Evolutionary conservation across 2,329 filamentous ascomycete species (phyloP), one percentile per base, ranked within the genome.

Genomic region (Fusarium ambrosium): DNA sequence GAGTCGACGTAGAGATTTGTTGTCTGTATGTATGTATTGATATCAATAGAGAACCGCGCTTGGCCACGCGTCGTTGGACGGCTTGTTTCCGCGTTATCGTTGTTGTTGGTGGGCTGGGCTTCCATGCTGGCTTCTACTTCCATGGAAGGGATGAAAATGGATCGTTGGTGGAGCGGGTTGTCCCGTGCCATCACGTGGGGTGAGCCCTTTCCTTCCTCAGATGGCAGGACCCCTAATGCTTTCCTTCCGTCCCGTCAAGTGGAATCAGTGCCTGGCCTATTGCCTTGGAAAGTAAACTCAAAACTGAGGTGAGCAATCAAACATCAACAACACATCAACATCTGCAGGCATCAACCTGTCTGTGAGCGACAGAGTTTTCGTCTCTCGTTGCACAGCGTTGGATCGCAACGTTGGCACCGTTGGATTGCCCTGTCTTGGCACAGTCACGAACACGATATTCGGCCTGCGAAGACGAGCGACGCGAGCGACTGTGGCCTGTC

Each of bases 161-260:
- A 39, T 22, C 14, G 55, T 55, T 39, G 67, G 37, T 24, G 51
- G 43, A 51, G 58, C 62, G 64, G 58, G 61, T 24, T 56, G 68
- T 70, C 65, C 24, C 51, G 64, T 45, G 56, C 22, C 45, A 62
- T 72, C 77, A 78, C 77, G 74, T 79, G 77, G 75, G 59, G 36
- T 43, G 55, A 55, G 64, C 51, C 27, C 48, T 61, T 51, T 39
- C 27, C 48, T 61, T 43, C 63, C 68, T 69, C n/a, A 39, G 53
- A 36, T 34, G 32, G 32, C 34, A 59, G 36, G 22, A 59, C 34
- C 55, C 34, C 20, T 59, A 32, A 27, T 59, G 55, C 18, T 32
- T 14, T 53, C 48, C 48, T 55, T 55, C 18, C 48, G 16, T 55
- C 11, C 20, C 22, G 45, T 51, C 48, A 14, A 20, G 62, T 48